Evolutionary conservation across 352 stramenopile genomes (phyloP), one percentile per base, ranked within the genome.

Genomic region (Elongisporangium undulatum): DNA sequence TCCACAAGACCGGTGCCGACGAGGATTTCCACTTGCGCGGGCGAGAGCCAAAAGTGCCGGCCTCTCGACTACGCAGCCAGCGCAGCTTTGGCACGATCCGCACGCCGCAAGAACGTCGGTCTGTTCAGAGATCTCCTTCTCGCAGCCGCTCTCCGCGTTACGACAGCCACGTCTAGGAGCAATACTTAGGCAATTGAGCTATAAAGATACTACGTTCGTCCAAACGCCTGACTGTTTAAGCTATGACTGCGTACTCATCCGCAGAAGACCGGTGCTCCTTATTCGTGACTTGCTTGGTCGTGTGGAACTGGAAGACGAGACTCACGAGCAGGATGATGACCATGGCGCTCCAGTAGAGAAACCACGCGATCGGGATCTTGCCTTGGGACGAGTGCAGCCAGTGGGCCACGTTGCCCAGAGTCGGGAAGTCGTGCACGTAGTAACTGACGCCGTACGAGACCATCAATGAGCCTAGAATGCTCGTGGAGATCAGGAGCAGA

Each of bases 1-100:
- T 79, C 60, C 50, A 63, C 20, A 65, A 78, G 45, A 83, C 79
- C 2, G 67, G 66, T 16, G 67, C 69, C 6, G 70, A 72, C 53
- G 60, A 74, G 7, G 67, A 85, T 23, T 71, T 78, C 51, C 69
- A 79, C 55, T 63, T 69, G 34, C 34, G 34, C 7, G 34, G 34
- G 12, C 34, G 13, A 5, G 34, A 15, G 13, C 5, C 7, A 3
- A 45, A 45, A 45, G 7, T 17, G 13, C 34, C 34, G 34, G 34
- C 34, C 34, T 45, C 34, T 4, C 34, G 34, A 45, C 34, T 45
- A 3, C 34, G 34, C 34, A 45, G 13, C 12, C 34, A 45, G 34
- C 34, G 34, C 9, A 45, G 10, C 34, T 45, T 45, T 45, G 34
- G 34, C 16, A 1, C 34, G 34, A 45, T 45, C 9, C 34, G 34